These are phyloP conservation scores for Tetramitus jugosus DNA, from an alignment of 208 protist species.

Conservation along the genomic window DNA sequence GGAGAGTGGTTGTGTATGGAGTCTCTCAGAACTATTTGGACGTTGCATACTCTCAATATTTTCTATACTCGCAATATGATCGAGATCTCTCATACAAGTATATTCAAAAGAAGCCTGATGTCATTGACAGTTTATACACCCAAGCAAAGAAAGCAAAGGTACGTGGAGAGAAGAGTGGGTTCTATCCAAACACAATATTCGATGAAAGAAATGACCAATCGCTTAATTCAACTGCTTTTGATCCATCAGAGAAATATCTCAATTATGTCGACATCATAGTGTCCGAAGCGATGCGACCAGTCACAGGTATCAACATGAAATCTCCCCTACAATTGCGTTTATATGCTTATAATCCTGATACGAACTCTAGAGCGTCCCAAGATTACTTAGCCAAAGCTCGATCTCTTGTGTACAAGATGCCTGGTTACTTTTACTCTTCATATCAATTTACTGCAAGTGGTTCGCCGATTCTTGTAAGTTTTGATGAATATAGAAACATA, in stretches of 20 bases:
- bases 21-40: slow-evolving; percentile 39
- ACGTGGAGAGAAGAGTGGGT: not conserved
- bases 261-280: slow-evolving; percentile 17
- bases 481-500: slow-evolving; percentile 21
- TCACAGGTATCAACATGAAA: not conserved
- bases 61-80: not conserved
- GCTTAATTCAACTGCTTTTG: not conserved
- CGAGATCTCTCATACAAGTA: too few species aligned
- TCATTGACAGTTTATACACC: not conserved
- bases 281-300: not conserved
- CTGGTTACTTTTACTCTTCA: slow-evolving; percentile 69
- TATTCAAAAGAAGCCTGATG: too few species aligned
- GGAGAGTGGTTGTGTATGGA: not conserved
- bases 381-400: slow-evolving; percentile 52
- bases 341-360: not conserved
- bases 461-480: slow-evolving; percentile 58
- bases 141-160: slow-evolving; percentile 1
- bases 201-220: not conserved
- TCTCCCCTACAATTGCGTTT: not conserved
- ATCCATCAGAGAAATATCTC: slow-evolving; percentile 14
- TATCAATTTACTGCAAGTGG: slow-evolving; percentile 32
- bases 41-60: not conserved
- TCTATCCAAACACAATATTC: not conserved
- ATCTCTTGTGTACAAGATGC: slow-evolving; percentile 64
- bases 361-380: slow-evolving; percentile 22